Conservation (phyloP, 106 monocot genomes). For the Iris macrosiphon region DNA sequence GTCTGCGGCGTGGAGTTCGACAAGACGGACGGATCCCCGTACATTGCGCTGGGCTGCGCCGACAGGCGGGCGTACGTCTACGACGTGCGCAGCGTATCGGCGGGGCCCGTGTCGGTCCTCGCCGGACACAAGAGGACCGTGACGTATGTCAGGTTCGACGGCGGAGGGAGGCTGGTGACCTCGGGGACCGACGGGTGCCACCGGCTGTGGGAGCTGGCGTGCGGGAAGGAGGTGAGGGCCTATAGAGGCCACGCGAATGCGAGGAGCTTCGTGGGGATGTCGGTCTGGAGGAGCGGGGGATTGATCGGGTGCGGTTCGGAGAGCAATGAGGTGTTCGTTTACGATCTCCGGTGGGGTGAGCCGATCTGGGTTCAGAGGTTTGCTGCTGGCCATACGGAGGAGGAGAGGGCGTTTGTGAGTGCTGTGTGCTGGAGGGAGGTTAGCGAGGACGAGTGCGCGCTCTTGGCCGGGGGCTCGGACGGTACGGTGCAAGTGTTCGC, state of each 20-base stretch:
- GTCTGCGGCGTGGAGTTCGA: constrained; percentile 80
- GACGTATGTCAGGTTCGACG: constrained; percentile 66
- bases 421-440: constrained; percentile 47
- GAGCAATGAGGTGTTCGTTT: constrained; percentile 72
- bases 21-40: constrained; percentile 10
- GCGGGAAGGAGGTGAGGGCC: constrained; percentile 28
- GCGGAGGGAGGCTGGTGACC: constrained; percentile 34
- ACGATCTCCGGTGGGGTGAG: constrained; percentile 76
- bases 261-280: constrained; percentile 77
- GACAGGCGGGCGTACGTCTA: constrained; percentile 62
- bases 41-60: constrained; percentile 50
- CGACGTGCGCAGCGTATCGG: constrained; percentile 41
- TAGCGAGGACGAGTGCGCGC: constrained; percentile 21
- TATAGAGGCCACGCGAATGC: constrained; percentile 56
- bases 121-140: constrained; percentile 53
- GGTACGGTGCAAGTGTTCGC: constrained; percentile 48
- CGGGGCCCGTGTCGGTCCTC: constrained; percentile 27
- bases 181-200: constrained; percentile 70
- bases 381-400: not conserved
- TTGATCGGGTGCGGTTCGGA: constrained; percentile 78
- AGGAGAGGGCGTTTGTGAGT: constrained; percentile 37
- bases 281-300: constrained; percentile 44
- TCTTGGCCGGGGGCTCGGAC: constrained; percentile 64
- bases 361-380: constrained; percentile 73
- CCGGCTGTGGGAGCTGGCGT: constrained; percentile 44